Evolutionary conservation across 2,329 filamentous ascomycete genomes (phyloP), one percentile per base, ranked within the genome.

Genomic region (Scedosporium minutisporum): DNA sequence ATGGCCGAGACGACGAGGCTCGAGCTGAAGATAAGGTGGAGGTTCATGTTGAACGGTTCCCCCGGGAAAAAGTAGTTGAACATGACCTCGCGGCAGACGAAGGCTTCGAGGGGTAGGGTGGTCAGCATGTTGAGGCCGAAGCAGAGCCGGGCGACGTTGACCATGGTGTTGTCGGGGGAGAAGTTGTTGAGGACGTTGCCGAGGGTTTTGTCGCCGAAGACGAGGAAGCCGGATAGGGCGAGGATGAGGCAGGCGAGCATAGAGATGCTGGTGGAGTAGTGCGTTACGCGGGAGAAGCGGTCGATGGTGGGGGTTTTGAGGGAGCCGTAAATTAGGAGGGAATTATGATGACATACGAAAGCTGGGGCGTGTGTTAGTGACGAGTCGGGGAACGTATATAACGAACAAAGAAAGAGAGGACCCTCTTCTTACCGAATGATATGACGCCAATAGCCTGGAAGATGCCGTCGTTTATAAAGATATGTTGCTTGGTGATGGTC

Each of bases 171-270:
- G 75, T 96, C 87, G 21, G 87, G 81, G 1, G 93, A 90, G 71
- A 99, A 97, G 77, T 99, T 99, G 80, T 99, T 99, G 69, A 99
- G 86, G 61, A 99, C 91, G 73, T 99, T 99, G 71, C 95, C 95
- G 67, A 92, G 81, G 3, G 95, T 99, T 70, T 87, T 86, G 75
- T 93, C 90, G 65, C 95, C 93, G 71, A 99, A 99, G 18, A 89
- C 93, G 53, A 99, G 82, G 76, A 96, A 97, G 25, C 95, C 95
- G 2, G 88, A 85, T 6, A 97, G 80, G 0, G 91, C 95, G 87
- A 99, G 90, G 64, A 87, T 76, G 61, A 99, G 82, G 71, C 95
- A 99, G 62, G 93, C 93, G n/a, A 93, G 68, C 82, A 97, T 91
- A 51, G 93, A 97, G 58, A 97, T 86, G 66, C 82, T 85, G 0